A percentile compares a stretch with the other conserved stretches of the same genome.
Conservation (phyloP, 2,329 filamentous ascomycete genomes). For the Xylaria sp. region DNA sequence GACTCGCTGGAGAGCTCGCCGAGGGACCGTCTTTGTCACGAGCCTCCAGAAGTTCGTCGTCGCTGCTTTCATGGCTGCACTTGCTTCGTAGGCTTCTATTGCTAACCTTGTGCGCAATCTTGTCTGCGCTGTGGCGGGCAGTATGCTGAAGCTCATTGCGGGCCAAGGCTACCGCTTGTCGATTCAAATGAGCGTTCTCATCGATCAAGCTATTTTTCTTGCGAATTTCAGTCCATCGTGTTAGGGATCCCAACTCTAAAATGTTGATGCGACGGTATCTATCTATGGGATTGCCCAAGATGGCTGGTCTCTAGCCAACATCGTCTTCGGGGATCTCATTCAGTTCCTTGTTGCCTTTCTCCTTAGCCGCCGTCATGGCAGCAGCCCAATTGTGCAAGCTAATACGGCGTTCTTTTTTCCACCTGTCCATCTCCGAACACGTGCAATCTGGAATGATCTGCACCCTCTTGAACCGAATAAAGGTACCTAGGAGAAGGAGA, state of each 20-base stretch:
- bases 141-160: constrained; percentile 48
- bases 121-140: constrained; percentile 48
- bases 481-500: constrained; percentile 68
- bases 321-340: constrained; percentile 61
- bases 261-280: constrained; percentile 76
- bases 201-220: constrained; percentile 69
- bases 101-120: constrained; percentile 51
- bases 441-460: constrained; percentile 75
- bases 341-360: constrained; percentile 45
- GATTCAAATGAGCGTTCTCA: constrained; percentile 52
- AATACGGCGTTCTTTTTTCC: constrained; percentile 61
- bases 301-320: constrained; percentile 73
- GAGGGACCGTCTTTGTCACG: constrained; percentile 36
- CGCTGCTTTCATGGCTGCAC: constrained; percentile 48
- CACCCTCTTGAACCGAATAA: constrained; percentile 73
- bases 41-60: constrained; percentile 39
- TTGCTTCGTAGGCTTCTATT: constrained; percentile 49
- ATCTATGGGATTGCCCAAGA: constrained; percentile 77
- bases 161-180: constrained; percentile 50
- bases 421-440: constrained; percentile 64
- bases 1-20: constrained; percentile 20
- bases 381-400: constrained; percentile 60
- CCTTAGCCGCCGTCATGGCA: constrained; percentile 51
- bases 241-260: constrained; percentile 75
- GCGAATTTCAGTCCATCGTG: constrained; percentile 78